Conservation (phyloP, 2,329 filamentous ascomycete genomes). For the Cryphonectria parasitica region DNA sequence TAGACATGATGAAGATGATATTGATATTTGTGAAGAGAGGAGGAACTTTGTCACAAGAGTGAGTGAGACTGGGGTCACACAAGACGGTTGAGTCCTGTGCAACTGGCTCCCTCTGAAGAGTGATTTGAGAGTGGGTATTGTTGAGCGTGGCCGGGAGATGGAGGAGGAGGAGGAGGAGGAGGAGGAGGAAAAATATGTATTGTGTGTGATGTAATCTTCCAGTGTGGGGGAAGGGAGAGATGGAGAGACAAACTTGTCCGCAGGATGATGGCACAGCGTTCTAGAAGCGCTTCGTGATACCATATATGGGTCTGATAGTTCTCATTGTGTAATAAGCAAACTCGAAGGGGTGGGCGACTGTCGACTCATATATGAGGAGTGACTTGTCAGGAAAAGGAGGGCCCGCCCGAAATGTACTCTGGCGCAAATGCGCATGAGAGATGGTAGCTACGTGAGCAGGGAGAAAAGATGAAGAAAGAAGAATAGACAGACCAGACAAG, state of each 20-base stretch:
- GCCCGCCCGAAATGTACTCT: not conserved
- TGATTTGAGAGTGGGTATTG: too few relatives aligned
- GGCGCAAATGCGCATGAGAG: constrained; percentile 23
- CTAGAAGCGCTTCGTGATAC: constrained; percentile 9
- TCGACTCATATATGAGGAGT: constrained; percentile 15
- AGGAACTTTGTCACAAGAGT: not conserved
- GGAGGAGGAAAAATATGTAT: too few relatives aligned
- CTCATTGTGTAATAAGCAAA: constrained; percentile 1
- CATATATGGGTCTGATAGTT: not conserved
- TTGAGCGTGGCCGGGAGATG: not conserved
- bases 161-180: not conserved
- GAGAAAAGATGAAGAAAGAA: not conserved
- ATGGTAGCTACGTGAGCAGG: not conserved
- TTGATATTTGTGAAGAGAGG: not conserved
- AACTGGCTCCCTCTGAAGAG: not conserved
- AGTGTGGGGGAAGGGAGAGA: not conserved
- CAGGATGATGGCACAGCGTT: not conserved
- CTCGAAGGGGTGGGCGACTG: constrained; percentile 4
- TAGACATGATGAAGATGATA: not conserved
- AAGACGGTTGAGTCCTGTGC: not conserved
- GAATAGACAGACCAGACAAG: not conserved
- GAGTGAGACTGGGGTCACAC: too few relatives aligned
- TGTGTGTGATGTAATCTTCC: not conserved
- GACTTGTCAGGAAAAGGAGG: not conserved
- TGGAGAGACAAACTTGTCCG: not conserved